Conservation (phyloP, 768 basidiomycete genomes). For the Mycena kentingensis region DNA sequence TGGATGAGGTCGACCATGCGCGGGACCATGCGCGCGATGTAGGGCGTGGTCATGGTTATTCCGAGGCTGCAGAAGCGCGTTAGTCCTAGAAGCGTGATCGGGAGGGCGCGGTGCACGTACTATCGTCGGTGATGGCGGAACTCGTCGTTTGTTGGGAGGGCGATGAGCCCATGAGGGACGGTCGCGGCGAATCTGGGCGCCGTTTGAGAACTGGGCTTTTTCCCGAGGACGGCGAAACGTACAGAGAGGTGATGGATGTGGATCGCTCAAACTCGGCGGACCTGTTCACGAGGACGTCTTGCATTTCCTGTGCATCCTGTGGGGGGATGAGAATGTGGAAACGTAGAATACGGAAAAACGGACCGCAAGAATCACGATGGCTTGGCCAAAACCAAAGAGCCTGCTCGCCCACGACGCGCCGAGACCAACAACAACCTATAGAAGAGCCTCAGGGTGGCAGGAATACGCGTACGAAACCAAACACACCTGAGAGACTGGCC, state of each 20-base stretch:
- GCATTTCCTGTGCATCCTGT: conserved; percentile 12
- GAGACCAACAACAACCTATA: conserved; percentile 3
- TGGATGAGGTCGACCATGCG: conserved; percentile 1
- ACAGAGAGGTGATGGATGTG: conserved; percentile 1
- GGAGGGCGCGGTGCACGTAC: background rate
- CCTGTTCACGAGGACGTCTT: conserved; percentile 8
- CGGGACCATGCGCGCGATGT: conserved; percentile 8
- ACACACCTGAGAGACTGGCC: conserved; percentile 9
- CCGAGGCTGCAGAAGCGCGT: conserved; percentile 8
- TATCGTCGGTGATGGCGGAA: conserved; percentile 12
- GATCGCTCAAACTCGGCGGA: conserved; percentile 6
- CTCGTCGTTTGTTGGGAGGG: conserved; percentile 7
- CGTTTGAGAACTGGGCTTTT: background rate
- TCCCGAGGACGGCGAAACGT: background rate
- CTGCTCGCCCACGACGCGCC: conserved; percentile 3
- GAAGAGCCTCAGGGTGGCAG: background rate
- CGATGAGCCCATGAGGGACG: conserved; percentile 6
- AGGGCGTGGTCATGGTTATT: conserved; percentile 7
- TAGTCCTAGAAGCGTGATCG: background rate
- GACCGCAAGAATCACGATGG: conserved; percentile 7
- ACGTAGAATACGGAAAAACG: background rate
- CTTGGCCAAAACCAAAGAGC: conserved; percentile 5
- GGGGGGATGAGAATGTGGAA: background rate
- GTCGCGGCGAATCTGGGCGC: background rate
- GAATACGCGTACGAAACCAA: background rate